These are phyloP conservation scores for Pestalotiopsis fici DNA, from an alignment of 2,329 filamentous ascomycete species.

Conservation along the genomic window DNA sequence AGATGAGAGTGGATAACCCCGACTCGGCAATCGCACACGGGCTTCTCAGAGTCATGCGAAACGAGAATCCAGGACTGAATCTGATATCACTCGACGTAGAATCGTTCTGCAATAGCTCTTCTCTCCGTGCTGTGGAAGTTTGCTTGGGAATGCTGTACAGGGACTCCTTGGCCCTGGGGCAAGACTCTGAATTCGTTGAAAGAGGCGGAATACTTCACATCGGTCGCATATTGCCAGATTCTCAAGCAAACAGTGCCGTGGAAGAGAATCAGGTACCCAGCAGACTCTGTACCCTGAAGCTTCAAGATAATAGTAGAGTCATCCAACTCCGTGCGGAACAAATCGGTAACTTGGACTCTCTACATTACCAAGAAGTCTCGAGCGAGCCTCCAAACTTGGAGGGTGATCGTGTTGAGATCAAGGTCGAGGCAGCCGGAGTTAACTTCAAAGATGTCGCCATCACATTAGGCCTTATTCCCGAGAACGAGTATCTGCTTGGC, in stretches of 20 bases:
- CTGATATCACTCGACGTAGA: not conserved
- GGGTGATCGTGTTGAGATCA: constrained; percentile 10
- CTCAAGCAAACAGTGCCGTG: not conserved
- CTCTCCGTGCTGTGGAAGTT: too few relatives aligned
- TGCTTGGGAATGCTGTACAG: not conserved
- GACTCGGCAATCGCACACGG: constrained; percentile 19
- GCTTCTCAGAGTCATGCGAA: constrained; percentile 13
- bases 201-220: not conserved
- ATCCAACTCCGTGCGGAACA: constrained; percentile 9
- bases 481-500: not conserved
- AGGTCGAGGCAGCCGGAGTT: constrained; percentile 12
- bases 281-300: constrained; percentile 17
- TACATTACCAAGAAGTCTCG: constrained; percentile 8
- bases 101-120: not conserved
- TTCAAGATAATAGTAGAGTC: constrained; percentile 22
- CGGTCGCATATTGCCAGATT: not conserved
- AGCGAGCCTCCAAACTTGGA: not conserved
- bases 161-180: not conserved
- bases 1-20: constrained; percentile 20
- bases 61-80: not conserved
- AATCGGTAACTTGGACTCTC: constrained; percentile 10
- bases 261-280: not conserved
- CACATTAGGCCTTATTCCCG: not conserved
- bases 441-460: constrained; percentile 12
- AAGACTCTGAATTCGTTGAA: not conserved